Conservation (phyloP, 768 basidiomycete genomes). For the Phaffia australis region DNA sequence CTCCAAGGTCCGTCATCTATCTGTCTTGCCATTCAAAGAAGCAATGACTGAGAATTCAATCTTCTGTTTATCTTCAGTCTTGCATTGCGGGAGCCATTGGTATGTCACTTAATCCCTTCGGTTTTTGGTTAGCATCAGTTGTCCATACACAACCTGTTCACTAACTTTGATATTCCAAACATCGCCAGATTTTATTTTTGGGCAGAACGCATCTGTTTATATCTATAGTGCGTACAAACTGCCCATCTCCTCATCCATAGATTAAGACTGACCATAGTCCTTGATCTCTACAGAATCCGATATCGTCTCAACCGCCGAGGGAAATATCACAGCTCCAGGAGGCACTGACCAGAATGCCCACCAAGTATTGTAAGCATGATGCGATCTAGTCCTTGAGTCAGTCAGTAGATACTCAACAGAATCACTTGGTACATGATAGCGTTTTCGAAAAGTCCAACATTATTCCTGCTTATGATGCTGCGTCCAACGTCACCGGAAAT, state of each 20-base stretch:
- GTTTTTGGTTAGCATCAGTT: too few relatives aligned
- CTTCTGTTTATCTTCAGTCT: slow-evolving; percentile 3
- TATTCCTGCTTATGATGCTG: too few relatives aligned
- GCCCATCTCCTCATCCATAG: not conserved
- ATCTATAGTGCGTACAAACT: not conserved
- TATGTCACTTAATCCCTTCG: not conserved
- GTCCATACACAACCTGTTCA: too few relatives aligned
- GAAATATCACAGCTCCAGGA: slow-evolving; percentile 2
- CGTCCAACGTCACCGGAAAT: not conserved
- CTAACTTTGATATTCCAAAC: not conserved
- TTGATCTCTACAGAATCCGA: not conserved
- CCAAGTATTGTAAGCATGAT: slow-evolving; percentile 1
- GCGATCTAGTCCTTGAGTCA: too few relatives aligned
- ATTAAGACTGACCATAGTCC: not conserved
- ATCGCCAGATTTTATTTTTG: slow-evolving; percentile 2
- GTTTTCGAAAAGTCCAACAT: slow-evolving; percentile 2
- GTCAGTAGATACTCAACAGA: too few relatives aligned
- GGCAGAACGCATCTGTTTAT: not conserved
- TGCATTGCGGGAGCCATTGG: slow-evolving; percentile 5
- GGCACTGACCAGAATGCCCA: not conserved
- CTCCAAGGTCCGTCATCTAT: not conserved
- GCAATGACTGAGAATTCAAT: too few relatives aligned
- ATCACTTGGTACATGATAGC: too few relatives aligned
- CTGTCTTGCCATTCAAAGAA: slow-evolving; percentile 9
- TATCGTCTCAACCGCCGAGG: not conserved